Percentiles rank a stretch among this genome's conserved stretches.
phyloP scores from a whole-genome alignment of 345 rosid species.

The Combretum micranthum region DNA sequence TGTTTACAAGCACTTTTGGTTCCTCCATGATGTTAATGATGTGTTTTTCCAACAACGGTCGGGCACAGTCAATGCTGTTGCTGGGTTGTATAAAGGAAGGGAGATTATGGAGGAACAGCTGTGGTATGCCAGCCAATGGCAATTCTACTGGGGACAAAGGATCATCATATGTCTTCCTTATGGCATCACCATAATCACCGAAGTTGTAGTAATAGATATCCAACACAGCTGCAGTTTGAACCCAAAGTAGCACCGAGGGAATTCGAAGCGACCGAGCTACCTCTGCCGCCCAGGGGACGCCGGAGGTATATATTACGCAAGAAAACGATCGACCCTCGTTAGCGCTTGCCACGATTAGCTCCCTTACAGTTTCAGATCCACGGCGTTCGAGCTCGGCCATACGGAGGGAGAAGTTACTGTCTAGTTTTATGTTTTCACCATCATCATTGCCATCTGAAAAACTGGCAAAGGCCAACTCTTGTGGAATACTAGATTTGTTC shows the following conservation, averaged over 20 bases:
- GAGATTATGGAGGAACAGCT: conserved; percentile 25
- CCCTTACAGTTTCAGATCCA: conserved; percentile 26
- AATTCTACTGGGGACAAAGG: conserved; percentile 16
- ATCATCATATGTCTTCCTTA: conserved; percentile 10
- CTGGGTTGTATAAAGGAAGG: conserved; percentile 39
- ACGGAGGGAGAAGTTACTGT: conserved; percentile 12
- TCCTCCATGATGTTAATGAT: conserved; percentile 26
- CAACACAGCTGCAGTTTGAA: conserved; percentile 48
- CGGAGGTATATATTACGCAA: conserved; percentile 31
- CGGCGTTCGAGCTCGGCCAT: conserved; percentile 28
- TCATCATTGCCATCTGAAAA: conserved; percentile 54
- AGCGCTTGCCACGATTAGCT: conserved; percentile 15
- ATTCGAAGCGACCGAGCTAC: conserved; percentile 37
- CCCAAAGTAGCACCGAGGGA: conserved; percentile 41
- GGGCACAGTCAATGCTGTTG: neutral
- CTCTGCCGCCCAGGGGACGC: conserved; percentile 37
- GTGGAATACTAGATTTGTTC: conserved; percentile 10
- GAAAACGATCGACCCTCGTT: conserved; percentile 18
- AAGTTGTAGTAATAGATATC: conserved; percentile 46
- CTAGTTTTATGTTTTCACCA: conserved; percentile 18
- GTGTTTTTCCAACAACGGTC: conserved; percentile 14
- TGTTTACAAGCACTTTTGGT: conserved; percentile 40
- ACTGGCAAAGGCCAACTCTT: conserved; percentile 29
- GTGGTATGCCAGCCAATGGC: conserved; percentile 43
- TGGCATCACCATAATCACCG: conserved; percentile 18